Evolutionary conservation across 306 rosid genomes (phyloP), one percentile per base, ranked within the genome.

Genomic region (Benincasa hispida): DNA sequence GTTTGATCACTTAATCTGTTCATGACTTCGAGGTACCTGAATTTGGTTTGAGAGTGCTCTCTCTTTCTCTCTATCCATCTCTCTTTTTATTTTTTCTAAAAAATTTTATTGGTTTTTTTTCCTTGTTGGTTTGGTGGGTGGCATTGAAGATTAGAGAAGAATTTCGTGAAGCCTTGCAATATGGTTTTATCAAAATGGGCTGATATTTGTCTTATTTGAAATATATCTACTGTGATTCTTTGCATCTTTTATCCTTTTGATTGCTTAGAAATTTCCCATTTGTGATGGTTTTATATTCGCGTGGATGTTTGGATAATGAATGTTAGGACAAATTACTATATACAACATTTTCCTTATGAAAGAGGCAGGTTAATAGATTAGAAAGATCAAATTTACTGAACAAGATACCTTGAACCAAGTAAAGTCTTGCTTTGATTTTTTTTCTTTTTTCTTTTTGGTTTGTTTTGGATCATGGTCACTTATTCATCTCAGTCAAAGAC

Each of bases 21-120:
- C 82, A 77, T 77, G 87, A 79, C 77, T 39, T 76, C 47, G 77
- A 83, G 87, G 87, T 83, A 77, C 51, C 41, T 68, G 76, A 19
- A 61, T 72, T 82, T 78, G 11, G 37, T 66, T 56, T 57, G 10
- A 3, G 21, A 59, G 25, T 10, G 14, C 47, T 22, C 22, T 68
- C 15, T 10, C 30, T 37, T 10, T 28, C 3, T 75, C 30, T 18
- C 17, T 50, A 9, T 39, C 45, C 10, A 41, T 41, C 47, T 41
- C 9, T 37, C 13, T 41, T 41, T 41, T 41, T 8, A 39, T 15
- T 42, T 37, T 34, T 6, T 12, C 2, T 21, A 0, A 15, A 63
- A 18, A 8, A 24, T 56, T 12, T 75, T 37, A 1, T 57, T 57
- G 53, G 13, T 6, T 51, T 12, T 18, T 24, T 28, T 34, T 65